Conservation (phyloP, 2,329 filamentous ascomycete genomes). For the Fusarium illudens region DNA sequence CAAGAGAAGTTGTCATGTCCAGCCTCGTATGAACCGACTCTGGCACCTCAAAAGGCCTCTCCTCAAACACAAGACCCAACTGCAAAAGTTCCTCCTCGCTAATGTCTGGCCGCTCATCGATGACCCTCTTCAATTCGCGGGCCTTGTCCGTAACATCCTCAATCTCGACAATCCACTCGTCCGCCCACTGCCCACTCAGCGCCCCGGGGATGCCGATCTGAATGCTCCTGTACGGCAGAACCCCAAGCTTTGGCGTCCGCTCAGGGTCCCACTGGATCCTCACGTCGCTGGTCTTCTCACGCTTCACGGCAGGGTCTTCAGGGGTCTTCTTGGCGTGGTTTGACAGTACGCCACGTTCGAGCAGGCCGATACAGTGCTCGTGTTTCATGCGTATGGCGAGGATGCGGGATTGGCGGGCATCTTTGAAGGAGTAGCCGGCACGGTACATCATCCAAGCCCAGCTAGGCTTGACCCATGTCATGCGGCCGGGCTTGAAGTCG, state of each 20-base stretch:
- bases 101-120: slow-evolving; percentile 52
- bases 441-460: slow-evolving; percentile 73
- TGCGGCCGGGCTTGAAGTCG: slow-evolving; percentile 61
- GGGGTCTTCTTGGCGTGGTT: slow-evolving; percentile 29
- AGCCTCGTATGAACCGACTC: slow-evolving; percentile 47
- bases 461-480: slow-evolving; percentile 73
- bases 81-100: slow-evolving; percentile 48
- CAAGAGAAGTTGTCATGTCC: slow-evolving; percentile 41
- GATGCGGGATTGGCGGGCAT: slow-evolving; percentile 61
- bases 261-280: slow-evolving; percentile 74
- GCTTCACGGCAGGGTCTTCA: slow-evolving; percentile 8
- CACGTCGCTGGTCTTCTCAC: slow-evolving; percentile 50
- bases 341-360: slow-evolving; percentile 50
- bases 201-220: slow-evolving; percentile 66
- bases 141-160: slow-evolving; percentile 67
- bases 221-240: slow-evolving; percentile 62
- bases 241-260: slow-evolving; percentile 54
- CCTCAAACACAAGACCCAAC: slow-evolving; percentile 53
- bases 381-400: slow-evolving; percentile 65
- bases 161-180: slow-evolving; percentile 62
- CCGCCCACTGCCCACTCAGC: slow-evolving; percentile 56
- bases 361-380: slow-evolving; percentile 57
- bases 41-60: slow-evolving; percentile 54
- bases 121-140: slow-evolving; percentile 54
- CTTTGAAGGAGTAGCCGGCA: slow-evolving; percentile 67